Conservation (phyloP, 352 stramenopile genomes). For the Phytophthora podocarpi region DNA sequence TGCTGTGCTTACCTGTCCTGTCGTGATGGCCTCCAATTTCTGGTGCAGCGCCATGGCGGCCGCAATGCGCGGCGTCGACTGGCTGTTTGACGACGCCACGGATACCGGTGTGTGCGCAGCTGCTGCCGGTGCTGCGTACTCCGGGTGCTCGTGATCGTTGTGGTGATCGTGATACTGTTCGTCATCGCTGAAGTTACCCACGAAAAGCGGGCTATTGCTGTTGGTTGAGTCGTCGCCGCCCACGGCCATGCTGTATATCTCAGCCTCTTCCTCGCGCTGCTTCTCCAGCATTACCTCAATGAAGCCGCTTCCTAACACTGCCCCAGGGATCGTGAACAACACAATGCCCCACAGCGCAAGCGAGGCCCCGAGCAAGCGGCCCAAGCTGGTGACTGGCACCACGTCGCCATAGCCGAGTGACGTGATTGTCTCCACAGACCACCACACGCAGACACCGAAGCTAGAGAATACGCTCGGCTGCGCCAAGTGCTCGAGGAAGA, state of each 20-base stretch:
- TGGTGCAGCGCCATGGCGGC: slow-evolving; percentile 34
- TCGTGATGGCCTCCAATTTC: slow-evolving; percentile 36
- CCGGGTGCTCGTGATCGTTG: slow-evolving; percentile 2
- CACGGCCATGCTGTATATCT: slow-evolving; percentile 42
- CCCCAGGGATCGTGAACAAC: slow-evolving; percentile 69
- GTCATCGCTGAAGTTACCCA: slow-evolving; percentile 29
- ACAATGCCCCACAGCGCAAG: slow-evolving; percentile 63
- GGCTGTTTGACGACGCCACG: slow-evolving; percentile 7
- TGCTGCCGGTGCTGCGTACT: neutral
- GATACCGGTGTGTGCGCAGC: slow-evolving; percentile 16
- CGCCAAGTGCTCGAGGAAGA: slow-evolving; percentile 60
- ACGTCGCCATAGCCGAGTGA: slow-evolving; percentile 72
- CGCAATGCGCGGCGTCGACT: slow-evolving; percentile 29
- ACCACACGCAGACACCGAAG: slow-evolving; percentile 60
- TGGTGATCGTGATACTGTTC: slow-evolving; percentile 9
- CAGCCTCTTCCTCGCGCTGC: slow-evolving; percentile 49
- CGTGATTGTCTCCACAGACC: slow-evolving; percentile 68
- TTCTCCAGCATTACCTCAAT: slow-evolving; percentile 78
- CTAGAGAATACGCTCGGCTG: slow-evolving; percentile 57
- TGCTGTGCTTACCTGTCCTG: slow-evolving; percentile 38
- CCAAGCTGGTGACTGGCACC: slow-evolving; percentile 49
- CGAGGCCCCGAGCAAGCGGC: slow-evolving; percentile 44
- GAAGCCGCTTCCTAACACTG: slow-evolving; percentile 62
- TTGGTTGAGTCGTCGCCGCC: slow-evolving; percentile 15
- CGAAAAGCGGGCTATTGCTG: slow-evolving; percentile 23